phyloP scores from a whole-genome alignment of 2,329 filamentous ascomycete genomes.

The Aspergillus sp. region DNA sequence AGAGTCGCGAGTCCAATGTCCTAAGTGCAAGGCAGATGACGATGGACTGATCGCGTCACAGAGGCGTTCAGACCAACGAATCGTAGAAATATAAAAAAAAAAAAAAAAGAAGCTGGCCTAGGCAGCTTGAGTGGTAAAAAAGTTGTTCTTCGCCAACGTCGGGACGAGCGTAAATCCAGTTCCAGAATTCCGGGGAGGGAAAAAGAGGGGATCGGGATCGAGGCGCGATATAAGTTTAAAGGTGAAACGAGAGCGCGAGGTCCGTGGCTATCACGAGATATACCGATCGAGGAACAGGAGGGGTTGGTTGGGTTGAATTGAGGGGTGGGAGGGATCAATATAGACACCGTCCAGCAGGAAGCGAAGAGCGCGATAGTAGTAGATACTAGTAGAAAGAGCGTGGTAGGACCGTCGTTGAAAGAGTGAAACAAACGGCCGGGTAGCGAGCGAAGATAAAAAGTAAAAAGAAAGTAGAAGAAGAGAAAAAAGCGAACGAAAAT shows the following conservation, averaged over 20 bases:
- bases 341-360: constrained; percentile 25
- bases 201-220: constrained; percentile 1
- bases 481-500: constrained; percentile 17
- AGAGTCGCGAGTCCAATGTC: neutral
- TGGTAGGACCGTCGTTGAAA: constrained; percentile 45
- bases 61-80: constrained; percentile 19
- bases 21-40: constrained; percentile 13
- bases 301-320: constrained; percentile 14
- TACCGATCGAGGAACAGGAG: constrained; percentile 1
- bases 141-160: too few species aligned
- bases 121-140: constrained; percentile 27
- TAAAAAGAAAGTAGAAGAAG: constrained; percentile 23
- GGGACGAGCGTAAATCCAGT: too few species aligned
- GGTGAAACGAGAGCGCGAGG: too few species aligned
- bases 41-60: constrained; percentile 29
- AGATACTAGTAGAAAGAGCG: constrained; percentile 22
- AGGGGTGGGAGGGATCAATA: constrained; percentile 11
- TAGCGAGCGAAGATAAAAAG: constrained; percentile 16
- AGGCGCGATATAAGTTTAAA: constrained; percentile 10
- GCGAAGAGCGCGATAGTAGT: constrained; percentile 19
- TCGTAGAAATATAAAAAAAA: constrained; percentile 2
- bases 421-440: constrained; percentile 42
- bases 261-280: too few species aligned
- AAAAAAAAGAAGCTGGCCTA: constrained; percentile 32
- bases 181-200: too few species aligned